Evolutionary conservation across 176 grass and related monocot species (phyloP).

Genomic region (Eleusine coracana): DNA sequence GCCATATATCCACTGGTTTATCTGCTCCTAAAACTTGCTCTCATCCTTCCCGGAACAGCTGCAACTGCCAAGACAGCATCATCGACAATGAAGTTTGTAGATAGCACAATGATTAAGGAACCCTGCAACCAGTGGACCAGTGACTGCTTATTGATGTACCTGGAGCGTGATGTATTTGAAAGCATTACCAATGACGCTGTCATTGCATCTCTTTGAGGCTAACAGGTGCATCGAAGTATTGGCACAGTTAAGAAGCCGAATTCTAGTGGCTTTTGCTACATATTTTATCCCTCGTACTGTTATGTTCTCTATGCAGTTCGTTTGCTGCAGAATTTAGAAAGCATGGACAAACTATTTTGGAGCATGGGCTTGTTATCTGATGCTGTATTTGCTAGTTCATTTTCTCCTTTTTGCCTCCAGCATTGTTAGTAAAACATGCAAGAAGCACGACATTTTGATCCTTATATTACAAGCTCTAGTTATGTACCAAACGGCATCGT

Average conservation of each 20-base stretch:
- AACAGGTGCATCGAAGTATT: neutral
- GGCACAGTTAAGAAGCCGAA: neutral
- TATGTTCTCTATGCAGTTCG: neutral
- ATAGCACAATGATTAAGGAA: slow-evolving; percentile 19
- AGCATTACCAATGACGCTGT: slow-evolving; percentile 29
- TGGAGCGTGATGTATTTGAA: slow-evolving; percentile 36
- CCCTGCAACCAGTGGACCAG: slow-evolving; percentile 43
- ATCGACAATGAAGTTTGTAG: slow-evolving; percentile 32
- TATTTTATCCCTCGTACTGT: neutral
- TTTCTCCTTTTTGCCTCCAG: neutral
- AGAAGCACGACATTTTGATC: neutral
- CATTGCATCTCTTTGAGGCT: slow-evolving; percentile 14
- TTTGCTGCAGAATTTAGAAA: neutral
- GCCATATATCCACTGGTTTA: slow-evolving; percentile 22
- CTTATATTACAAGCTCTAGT: neutral
- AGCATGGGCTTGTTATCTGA: neutral
- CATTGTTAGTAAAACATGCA: neutral
- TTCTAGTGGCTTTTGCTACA: neutral
- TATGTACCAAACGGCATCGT: neutral
- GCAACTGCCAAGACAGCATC: slow-evolving; percentile 27
- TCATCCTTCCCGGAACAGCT: slow-evolving; percentile 39
- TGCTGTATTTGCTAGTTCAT: neutral
- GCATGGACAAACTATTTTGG: neutral
- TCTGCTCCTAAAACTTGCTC: slow-evolving; percentile 39
- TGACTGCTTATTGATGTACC: slow-evolving; percentile 41